Evolutionary conservation across 345 rosid species (phyloP), one percentile per base, ranked within the genome.

Genomic region (Schrenkiella parvula): DNA sequence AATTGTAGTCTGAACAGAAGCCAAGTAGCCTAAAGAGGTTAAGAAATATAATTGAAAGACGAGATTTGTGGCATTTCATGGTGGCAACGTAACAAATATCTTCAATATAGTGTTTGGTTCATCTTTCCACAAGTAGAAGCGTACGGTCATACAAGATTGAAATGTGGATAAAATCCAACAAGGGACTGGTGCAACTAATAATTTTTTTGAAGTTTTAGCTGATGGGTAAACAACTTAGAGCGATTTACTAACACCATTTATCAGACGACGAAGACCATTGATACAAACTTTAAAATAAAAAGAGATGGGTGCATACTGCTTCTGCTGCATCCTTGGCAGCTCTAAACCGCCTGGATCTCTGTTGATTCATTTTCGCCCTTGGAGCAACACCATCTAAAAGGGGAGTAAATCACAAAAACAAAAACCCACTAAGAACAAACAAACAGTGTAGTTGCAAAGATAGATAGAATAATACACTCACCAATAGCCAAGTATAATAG

Each of bases 341-440:
- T 77, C 92, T 84, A 78, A 93, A 93, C 44, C 97, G 86, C 84
- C 97, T 85, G 18, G 96, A 87, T 13, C 97, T 83, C 65, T 93
- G 98, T 56, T 91, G 96, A 75, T 93, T 93, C 96, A 93, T 93
- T 79, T 93, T 91, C 8, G 97, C 98, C 64, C 97, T 85, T 22
- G 97, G 98, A 15, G 97, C 98, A 7, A 91, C 98, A 58, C 98
- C 97, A 72, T 93, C 97, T 93, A 75, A 59, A 28, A 2, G 9
- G 2, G 5, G 35, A 42, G 18, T 7, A 54, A 54, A n/a, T 35
- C 31, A 50, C 3, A 54, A 2, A 12, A 32, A 25, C 0, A 26
- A 43, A 61, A 53, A 37, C 25, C 37, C 14, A 38, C 14, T 13
- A 11, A 37, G 14, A 39, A 14, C 15, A 14, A 39, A 14, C 6